Evolutionary conservation across 768 basidiomycete genomes (phyloP).

Genomic region (Suillus decipiens): DNA sequence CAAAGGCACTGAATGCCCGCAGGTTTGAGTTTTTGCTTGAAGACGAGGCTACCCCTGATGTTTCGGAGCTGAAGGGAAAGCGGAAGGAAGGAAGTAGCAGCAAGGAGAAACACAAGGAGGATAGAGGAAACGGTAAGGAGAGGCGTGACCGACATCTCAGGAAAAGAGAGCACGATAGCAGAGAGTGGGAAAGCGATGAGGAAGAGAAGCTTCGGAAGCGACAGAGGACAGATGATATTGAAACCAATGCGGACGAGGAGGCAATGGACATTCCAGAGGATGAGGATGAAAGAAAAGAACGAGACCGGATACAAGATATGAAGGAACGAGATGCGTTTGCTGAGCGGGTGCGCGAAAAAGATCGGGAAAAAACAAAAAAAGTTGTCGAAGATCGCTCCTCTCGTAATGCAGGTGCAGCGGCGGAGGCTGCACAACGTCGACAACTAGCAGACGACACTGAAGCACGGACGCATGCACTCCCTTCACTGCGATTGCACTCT

Average conservation of each 20-base stretch:
- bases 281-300: constrained; percentile 66
- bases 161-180: constrained; percentile 79
- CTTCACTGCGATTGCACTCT: constrained; percentile 82
- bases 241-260: constrained; percentile 35
- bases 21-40: constrained; percentile 85
- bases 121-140: constrained; percentile 37
- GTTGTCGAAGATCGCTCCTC: constrained; percentile 91
- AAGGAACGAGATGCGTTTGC: constrained; percentile 93
- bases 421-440: constrained; percentile 81
- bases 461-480: constrained; percentile 54
- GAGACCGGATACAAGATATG: constrained; percentile 76
- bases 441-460: constrained; percentile 78
- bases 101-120: constrained; percentile 18
- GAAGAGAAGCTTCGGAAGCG: constrained; percentile 77
- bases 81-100: constrained; percentile 35
- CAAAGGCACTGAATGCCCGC: constrained; percentile 65
- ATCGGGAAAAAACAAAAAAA: constrained; percentile 85
- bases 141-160: constrained; percentile 68
- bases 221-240: constrained; percentile 50
- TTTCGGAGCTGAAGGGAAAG: constrained; percentile 38
- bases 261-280: constrained; percentile 57
- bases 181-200: constrained; percentile 91
- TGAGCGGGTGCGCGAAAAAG: constrained; percentile 79
- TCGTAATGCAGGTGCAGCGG: constrained; percentile 62
- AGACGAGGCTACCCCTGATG: constrained; percentile 55